Base-by-base conservation (phyloP, 352 stramenopile species). In the Globisporangium cystogenes region DNA sequence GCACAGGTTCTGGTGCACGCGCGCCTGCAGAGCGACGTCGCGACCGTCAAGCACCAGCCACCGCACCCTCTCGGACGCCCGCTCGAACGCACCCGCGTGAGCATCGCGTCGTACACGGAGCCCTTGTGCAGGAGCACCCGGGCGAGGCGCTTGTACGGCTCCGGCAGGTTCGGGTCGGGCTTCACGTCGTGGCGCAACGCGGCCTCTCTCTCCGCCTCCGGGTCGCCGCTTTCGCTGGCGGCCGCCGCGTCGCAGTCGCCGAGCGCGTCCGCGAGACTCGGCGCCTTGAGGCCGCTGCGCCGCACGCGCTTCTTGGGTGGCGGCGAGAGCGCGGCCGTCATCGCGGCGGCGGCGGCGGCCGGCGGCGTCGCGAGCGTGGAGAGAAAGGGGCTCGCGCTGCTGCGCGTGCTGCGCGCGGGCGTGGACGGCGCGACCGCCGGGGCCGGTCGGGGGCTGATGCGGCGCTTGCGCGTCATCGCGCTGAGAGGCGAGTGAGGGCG, bases 31-130 rank as follows among this genome's bases (percentile, higher is more conserved):
- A 49, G 27, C 11, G 26, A n/a, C n/a, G n/a, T n/a, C n/a, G n/a
- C n/a, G n/a, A n/a, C n/a, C n/a, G n/a, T n/a, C n/a, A n/a, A n/a
- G n/a, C n/a, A n/a, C n/a, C n/a, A n/a, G n/a, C n/a, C n/a, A n/a
- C n/a, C 16, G 12, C n/a, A 29, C 6, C 24, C 29, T 16, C n/a
- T 40, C 23, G 16, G 29, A 14, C 4, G 33, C 33, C 3, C 14
- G 4, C 33, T 16, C 10, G 31, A 1, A 33, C 27, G 31, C 58
- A 88, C 77, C 56, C 73, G 65, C 21, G 71, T 84, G 39, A 89
- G 72, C 69, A 84, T 79, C 18, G 78, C 74, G 55, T 87, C 64
- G 60, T 76, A 89, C 48, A 72, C 67, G 33, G 64, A 69, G 16
- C 57, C 65, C 23, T 55, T 62, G 52, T 78, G 55, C 33, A 65